A percentile compares a stretch with the other conserved stretches of the same genome.
Evolutionary conservation across 306 rosid genomes (phyloP).

Genomic region (Inga leiocalycina): DNA sequence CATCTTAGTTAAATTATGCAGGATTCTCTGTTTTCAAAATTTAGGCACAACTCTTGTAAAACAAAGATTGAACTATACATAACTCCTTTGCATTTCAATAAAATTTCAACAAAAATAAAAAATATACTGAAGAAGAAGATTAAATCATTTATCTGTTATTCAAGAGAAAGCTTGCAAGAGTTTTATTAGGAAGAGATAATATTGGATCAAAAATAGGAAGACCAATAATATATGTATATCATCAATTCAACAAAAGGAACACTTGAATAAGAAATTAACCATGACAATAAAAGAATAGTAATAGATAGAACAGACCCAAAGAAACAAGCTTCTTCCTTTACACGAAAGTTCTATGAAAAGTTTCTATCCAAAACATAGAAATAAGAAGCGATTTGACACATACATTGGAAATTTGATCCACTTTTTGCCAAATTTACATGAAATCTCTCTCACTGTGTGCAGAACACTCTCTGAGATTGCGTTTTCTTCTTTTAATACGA

Average conservation of each 20-base stretch:
- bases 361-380: neutral
- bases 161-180: neutral
- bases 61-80: neutral
- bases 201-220: too few species aligned
- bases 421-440: conserved; percentile 21
- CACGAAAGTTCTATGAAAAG: neutral
- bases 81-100: neutral
- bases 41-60: neutral
- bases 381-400: neutral
- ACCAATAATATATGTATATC: neutral
- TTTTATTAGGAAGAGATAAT: neutral
- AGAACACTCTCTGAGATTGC: neutral
- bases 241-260: neutral
- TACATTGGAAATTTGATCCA: conserved; percentile 1
- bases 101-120: neutral
- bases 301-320: neutral
- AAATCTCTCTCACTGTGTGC: neutral
- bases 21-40: neutral
- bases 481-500: neutral
- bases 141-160: neutral
- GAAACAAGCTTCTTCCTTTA: neutral
- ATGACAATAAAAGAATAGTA: neutral
- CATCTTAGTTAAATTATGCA: neutral
- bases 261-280: neutral
- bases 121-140: too few species aligned